Conservation (phyloP, 305 asterid genomes). For the Fraxinus albicans region DNA sequence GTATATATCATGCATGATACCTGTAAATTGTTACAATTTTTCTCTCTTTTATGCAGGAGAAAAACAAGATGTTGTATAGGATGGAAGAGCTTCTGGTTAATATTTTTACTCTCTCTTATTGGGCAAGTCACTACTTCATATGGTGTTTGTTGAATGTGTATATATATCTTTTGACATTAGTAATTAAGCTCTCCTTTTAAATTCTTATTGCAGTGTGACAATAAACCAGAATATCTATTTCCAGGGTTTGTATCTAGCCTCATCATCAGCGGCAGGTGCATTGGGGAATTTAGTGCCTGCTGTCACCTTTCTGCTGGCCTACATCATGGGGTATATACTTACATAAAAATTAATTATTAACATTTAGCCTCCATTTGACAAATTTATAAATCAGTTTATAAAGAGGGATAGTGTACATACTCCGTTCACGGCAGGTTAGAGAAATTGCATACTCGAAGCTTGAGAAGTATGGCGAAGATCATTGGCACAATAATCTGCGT, state of each 20-base stretch:
- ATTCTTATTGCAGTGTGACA: conserved; percentile 50
- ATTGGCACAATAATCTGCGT: conserved; percentile 39
- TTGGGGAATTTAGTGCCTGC: conserved; percentile 63
- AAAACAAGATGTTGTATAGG: conserved; percentile 33
- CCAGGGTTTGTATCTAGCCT: conserved; percentile 57
- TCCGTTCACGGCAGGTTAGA: conserved; percentile 23
- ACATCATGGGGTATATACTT: conserved; percentile 42
- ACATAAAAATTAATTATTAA: not conserved
- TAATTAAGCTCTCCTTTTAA: not conserved
- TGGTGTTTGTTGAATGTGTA: not conserved
- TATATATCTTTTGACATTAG: not conserved
- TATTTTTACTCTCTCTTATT: conserved; percentile 47
- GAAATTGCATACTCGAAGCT: conserved; percentile 26
- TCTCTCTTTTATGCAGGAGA: conserved; percentile 30
- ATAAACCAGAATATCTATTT: conserved; percentile 55
- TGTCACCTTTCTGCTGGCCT: conserved; percentile 64
- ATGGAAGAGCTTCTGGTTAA: conserved; percentile 57
- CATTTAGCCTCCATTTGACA: not conserved
- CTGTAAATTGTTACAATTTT: not conserved
- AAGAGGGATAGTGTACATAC: not conserved
- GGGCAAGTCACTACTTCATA: conserved; percentile 40
- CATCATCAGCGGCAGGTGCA: conserved; percentile 72
- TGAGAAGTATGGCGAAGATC: conserved; percentile 43
- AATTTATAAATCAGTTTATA: not conserved
- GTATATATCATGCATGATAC: not conserved